Evolutionary conservation across 208 protist genomes (phyloP).

Genomic region (Leishmania guyanensis): DNA sequence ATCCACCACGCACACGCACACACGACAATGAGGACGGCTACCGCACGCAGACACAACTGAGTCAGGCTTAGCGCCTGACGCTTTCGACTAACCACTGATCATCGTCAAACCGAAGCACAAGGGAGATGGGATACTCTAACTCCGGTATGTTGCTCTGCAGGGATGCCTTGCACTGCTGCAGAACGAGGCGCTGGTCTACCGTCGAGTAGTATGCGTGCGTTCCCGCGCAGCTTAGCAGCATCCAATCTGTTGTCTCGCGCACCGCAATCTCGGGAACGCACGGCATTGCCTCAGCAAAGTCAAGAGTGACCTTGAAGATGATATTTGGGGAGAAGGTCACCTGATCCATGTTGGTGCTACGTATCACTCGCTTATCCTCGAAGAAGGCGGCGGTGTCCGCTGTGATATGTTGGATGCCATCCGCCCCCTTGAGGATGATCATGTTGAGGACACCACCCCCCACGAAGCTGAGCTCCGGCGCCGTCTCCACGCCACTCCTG

Average conservation of each 20-base stretch:
- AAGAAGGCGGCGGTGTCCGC: constrained; percentile 55
- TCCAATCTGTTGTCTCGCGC: constrained; percentile 82
- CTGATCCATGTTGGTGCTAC: constrained; percentile 67
- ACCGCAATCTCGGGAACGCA: constrained; percentile 76
- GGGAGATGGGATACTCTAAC: constrained; percentile 54
- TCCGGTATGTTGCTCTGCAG: constrained; percentile 68
- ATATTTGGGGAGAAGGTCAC: constrained; percentile 59
- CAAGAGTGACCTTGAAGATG: constrained; percentile 76
- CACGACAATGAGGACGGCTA: background rate
- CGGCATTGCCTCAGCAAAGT: constrained; percentile 59
- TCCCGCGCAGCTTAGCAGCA: constrained; percentile 69
- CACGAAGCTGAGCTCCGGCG: constrained; percentile 65
- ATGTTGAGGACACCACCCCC: constrained; percentile 68
- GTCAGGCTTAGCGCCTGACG: constrained; percentile 39
- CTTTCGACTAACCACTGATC: constrained; percentile 73
- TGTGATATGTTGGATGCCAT: constrained; percentile 27
- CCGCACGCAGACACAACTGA: background rate
- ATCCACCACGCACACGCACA: background rate
- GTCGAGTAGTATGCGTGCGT: constrained; percentile 71
- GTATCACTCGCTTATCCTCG: constrained; percentile 53
- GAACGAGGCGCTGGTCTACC: constrained; percentile 70
- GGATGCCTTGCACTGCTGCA: constrained; percentile 66
- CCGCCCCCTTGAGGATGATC: constrained; percentile 53
- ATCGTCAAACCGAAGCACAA: constrained; percentile 54
- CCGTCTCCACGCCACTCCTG: constrained; percentile 41